Conservation (phyloP, 2,329 filamentous ascomycete genomes). For the Phialocephala subalpina region DNA sequence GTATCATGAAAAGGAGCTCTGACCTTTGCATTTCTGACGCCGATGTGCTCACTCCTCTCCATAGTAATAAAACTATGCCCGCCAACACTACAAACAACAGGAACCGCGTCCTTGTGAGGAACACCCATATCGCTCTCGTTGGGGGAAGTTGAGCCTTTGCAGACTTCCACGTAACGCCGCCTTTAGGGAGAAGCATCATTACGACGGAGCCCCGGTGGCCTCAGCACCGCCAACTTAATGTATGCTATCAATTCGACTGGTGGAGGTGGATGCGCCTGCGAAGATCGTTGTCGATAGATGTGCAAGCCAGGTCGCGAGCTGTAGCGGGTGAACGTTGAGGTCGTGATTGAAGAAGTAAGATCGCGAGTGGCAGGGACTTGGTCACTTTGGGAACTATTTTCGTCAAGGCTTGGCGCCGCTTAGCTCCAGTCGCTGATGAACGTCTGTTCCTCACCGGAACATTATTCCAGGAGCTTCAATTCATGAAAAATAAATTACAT, state of each 20-base stretch:
- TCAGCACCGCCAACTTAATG: constrained; percentile 48
- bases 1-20: constrained; percentile 24
- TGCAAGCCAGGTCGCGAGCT: constrained; percentile 18
- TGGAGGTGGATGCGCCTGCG: constrained; percentile 27
- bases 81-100: constrained; percentile 76
- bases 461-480: constrained; percentile 4
- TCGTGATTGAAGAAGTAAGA: constrained; percentile 13
- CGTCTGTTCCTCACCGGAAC: background rate
- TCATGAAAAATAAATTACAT: background rate
- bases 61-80: constrained; percentile 81
- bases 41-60: constrained; percentile 83
- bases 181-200: constrained; percentile 97
- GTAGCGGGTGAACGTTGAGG: constrained; percentile 30
- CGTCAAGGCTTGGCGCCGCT: background rate
- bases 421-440: background rate
- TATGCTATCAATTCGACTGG: constrained; percentile 39
- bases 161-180: constrained; percentile 91
- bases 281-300: constrained; percentile 17
- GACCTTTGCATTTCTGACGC: constrained; percentile 92
- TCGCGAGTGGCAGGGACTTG: background rate
- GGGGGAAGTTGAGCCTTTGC: constrained; percentile 82
- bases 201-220: constrained; percentile 52
- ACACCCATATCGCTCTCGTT: constrained; percentile 72
- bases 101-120: constrained; percentile 80
- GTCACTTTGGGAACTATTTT: background rate